These are phyloP conservation scores for Trichoderma cornu-damae DNA, from an alignment of 2,329 filamentous ascomycete species.

Conservation along the genomic window DNA sequence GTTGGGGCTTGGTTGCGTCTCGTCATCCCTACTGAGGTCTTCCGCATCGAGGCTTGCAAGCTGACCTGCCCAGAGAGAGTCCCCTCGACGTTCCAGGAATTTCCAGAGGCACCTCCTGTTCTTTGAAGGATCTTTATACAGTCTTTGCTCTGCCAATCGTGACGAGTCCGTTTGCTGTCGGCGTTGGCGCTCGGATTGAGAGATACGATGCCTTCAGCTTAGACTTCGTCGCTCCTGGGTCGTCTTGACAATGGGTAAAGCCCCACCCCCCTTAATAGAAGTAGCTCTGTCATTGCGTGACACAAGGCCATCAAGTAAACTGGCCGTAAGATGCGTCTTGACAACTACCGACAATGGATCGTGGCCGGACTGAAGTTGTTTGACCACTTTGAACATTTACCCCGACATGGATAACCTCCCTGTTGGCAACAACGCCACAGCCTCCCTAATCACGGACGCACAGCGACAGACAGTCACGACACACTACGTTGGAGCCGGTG, in stretches of 20 bases:
- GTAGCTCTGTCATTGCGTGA: conserved; percentile 21
- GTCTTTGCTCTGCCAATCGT: not conserved
- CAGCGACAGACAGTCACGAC: conserved; percentile 23
- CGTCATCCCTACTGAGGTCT: not conserved
- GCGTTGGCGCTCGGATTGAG: conserved; percentile 13
- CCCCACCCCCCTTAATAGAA: conserved; percentile 20
- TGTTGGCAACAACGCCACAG: conserved; percentile 19
- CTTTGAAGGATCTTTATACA: not conserved
- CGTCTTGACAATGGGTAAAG: conserved; percentile 22
- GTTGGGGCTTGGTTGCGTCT: not conserved
- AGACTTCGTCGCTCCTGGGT: conserved; percentile 23
- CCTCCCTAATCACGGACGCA: conserved; percentile 20
- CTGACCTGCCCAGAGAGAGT: not conserved
- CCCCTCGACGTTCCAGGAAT: not conserved
- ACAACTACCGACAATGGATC: conserved; percentile 24
- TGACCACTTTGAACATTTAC: conserved; percentile 18
- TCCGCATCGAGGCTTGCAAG: not conserved
- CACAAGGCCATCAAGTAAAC: conserved; percentile 21
- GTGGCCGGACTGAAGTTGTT: conserved; percentile 21
- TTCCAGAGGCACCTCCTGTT: not conserved
- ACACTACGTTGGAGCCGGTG: conserved; percentile 23
- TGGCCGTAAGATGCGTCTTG: conserved; percentile 22
- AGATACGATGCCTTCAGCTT: conserved; percentile 22
- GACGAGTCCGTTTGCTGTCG: conserved; percentile 3
- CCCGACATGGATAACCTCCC: conserved; percentile 23